These are phyloP conservation scores for Graphiopsis chlorocephala DNA, from an alignment of 2,329 filamentous ascomycete genomes.

Conservation along the genomic window DNA sequence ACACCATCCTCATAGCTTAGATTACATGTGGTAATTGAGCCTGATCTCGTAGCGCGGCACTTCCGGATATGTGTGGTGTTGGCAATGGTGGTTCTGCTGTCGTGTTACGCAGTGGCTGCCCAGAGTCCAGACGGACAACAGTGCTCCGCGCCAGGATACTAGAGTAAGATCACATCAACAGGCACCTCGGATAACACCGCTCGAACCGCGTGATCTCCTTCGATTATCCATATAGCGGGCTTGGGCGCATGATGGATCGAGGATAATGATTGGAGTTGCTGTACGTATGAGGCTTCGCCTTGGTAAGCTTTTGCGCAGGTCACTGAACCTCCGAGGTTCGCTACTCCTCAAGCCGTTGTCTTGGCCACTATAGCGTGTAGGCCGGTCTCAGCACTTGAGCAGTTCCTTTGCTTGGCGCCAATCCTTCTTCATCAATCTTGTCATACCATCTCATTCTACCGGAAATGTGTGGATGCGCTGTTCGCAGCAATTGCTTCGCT, in stretches of 20 bases:
- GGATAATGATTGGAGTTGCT: background rate
- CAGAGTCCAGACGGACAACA: slow-evolving; percentile 3
- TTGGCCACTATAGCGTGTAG: background rate
- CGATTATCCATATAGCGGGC: background rate
- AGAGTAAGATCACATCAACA: background rate
- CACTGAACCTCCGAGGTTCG: background rate
- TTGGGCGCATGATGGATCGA: background rate
- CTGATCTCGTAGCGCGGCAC: background rate
- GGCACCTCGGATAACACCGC: background rate
- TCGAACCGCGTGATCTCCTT: background rate
- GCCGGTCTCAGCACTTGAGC: background rate
- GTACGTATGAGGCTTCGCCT: background rate
- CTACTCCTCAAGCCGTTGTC: background rate
- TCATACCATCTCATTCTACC: background rate
- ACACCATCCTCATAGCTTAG: background rate
- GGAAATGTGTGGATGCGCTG: background rate
- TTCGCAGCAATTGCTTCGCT: background rate
- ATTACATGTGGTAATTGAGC: slow-evolving; percentile 9
- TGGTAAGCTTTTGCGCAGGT: slow-evolving; percentile 12
- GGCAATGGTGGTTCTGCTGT: background rate
- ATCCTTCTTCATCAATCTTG: background rate
- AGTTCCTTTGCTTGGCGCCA: background rate
- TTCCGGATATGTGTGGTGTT: background rate
- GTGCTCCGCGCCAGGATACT: background rate
- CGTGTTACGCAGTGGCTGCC: background rate